Conservation (phyloP, 2,329 filamentous ascomycete species). For the Aspergillus pseudoglaucus region DNA sequence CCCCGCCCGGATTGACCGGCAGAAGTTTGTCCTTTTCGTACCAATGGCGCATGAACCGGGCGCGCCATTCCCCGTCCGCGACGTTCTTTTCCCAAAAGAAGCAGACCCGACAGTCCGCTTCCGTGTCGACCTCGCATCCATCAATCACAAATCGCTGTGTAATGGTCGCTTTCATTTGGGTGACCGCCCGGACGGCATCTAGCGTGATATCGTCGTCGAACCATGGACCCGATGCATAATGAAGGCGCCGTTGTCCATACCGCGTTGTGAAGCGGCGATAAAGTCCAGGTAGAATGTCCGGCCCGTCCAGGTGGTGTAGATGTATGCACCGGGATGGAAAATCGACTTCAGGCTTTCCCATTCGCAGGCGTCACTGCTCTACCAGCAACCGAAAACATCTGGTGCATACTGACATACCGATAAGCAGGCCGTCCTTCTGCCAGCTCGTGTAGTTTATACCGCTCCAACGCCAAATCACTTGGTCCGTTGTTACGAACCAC, state of each 20-base stretch:
- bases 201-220: conserved; percentile 38
- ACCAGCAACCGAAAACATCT: conserved; percentile 4
- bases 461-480: conserved; percentile 38
- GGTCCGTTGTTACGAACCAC: conserved; percentile 46
- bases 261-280: conserved; percentile 45
- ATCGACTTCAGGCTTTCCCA: conserved; percentile 49
- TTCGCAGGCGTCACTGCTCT: conserved; percentile 41
- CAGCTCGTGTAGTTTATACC: conserved; percentile 44
- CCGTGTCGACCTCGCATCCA: conserved; percentile 39
- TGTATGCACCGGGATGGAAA: conserved; percentile 43
- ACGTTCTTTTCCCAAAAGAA: conserved; percentile 40
- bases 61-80: conserved; percentile 36
- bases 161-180: neutral
- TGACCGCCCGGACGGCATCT: neutral
- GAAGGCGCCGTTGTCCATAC: conserved; percentile 47
- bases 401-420: conserved; percentile 20
- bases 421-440: conserved; percentile 48
- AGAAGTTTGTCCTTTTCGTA: conserved; percentile 51
- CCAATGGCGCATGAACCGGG: conserved; percentile 43
- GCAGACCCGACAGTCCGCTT: conserved; percentile 43
- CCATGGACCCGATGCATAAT: conserved; percentile 52
- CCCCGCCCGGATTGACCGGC: conserved; percentile 37
- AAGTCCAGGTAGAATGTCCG: conserved; percentile 38
- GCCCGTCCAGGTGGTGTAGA: conserved; percentile 49
- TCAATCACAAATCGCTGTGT: conserved; percentile 44